Evolutionary conservation across 805 yeast species (phyloP).

Genomic region (Metschnikowia sp.): DNA sequence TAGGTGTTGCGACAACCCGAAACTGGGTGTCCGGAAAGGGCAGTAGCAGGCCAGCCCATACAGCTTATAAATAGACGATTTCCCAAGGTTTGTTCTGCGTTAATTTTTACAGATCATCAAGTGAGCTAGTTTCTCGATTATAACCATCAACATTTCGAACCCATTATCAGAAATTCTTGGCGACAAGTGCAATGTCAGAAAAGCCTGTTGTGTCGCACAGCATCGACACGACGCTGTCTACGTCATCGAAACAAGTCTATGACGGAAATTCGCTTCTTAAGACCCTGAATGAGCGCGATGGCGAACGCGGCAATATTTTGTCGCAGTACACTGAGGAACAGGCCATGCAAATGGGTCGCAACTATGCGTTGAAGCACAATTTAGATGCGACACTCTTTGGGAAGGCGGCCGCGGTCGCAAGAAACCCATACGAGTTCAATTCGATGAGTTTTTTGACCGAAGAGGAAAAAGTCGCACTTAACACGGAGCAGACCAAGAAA

Average conservation of each 20-base stretch:
- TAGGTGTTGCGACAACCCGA: neutral
- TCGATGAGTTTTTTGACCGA: conserved; percentile 49
- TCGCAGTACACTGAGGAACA: conserved; percentile 59
- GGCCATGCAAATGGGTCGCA: conserved; percentile 67
- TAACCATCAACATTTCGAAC: neutral
- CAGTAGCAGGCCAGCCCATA: neutral
- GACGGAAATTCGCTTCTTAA: conserved; percentile 6
- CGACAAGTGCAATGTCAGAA: conserved; percentile 1
- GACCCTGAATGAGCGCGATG: conserved; percentile 12
- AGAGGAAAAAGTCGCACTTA: conserved; percentile 46
- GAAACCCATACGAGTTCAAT: conserved; percentile 54
- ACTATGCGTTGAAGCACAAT: conserved; percentile 54
- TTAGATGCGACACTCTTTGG: conserved; percentile 60
- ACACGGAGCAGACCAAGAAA: conserved; percentile 43
- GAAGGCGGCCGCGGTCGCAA: conserved; percentile 57
- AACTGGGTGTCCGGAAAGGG: neutral
- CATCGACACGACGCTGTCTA: conserved; percentile 3
- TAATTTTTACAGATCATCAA: too few relatives aligned
- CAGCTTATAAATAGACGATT: neutral
- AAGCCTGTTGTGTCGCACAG: conserved; percentile 3
- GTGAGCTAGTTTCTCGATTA: neutral
- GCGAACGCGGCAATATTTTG: conserved; percentile 23
- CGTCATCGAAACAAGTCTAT: neutral
- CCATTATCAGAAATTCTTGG: too few relatives aligned
- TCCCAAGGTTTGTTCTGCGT: neutral